These are phyloP conservation scores for Tuber indicum DNA, from an alignment of 495 filamentous ascomycete species.

Conservation along the genomic window DNA sequence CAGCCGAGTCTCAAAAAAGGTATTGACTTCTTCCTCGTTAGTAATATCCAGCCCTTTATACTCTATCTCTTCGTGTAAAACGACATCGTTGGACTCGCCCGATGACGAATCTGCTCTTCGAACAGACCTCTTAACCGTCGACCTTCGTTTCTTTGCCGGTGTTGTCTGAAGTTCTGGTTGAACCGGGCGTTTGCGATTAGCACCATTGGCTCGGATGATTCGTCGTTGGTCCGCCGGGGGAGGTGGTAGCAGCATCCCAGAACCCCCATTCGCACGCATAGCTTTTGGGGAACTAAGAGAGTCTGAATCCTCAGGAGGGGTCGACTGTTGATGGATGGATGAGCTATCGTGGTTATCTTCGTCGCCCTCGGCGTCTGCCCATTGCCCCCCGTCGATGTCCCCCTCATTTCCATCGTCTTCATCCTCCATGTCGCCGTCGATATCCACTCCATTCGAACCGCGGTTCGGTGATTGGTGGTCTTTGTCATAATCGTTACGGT, in stretches of 20 bases:
- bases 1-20: constrained; percentile 60
- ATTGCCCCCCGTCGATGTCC: constrained; percentile 22
- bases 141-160: constrained; percentile 31
- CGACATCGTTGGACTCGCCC: constrained; percentile 33
- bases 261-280: constrained; percentile 21
- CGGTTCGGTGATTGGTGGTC: constrained; percentile 34
- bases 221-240: constrained; percentile 30
- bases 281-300: constrained; percentile 27
- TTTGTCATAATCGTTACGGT: constrained; percentile 35
- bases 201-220: constrained; percentile 28
- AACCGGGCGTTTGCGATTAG: constrained; percentile 24
- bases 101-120: constrained; percentile 35
- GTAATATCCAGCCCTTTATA: constrained; percentile 52
- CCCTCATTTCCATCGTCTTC: constrained; percentile 34
- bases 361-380: constrained; percentile 30
- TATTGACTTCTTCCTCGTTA: constrained; percentile 52
- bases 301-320: constrained; percentile 15
- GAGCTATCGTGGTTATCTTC: constrained; percentile 33
- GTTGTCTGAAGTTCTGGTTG: constrained; percentile 32
- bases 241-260: constrained; percentile 17
- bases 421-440: constrained; percentile 36
- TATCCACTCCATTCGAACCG: constrained; percentile 10
- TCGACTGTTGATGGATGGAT: constrained; percentile 17
- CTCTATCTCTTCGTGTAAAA: constrained; percentile 32
- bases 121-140: constrained; percentile 29